These are phyloP conservation scores for Avena atlantica DNA, from an alignment of 176 grass and related monocot species.

Conservation along the genomic window DNA sequence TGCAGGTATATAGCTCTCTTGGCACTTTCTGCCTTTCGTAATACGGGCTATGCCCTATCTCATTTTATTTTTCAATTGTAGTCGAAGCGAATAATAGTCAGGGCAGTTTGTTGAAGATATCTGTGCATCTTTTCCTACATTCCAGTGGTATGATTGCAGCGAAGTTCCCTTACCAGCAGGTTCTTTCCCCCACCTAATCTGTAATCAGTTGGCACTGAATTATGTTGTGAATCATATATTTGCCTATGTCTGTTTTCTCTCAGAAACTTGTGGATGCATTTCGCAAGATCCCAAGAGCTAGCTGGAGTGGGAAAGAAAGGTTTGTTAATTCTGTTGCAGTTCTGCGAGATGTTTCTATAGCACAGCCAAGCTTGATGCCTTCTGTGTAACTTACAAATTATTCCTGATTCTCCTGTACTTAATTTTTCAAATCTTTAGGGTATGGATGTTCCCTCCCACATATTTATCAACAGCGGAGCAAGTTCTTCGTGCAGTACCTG, in stretches of 20 bases:
- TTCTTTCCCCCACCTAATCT: constrained; percentile 35
- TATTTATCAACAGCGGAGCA: constrained; percentile 72
- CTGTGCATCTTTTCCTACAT: constrained; percentile 74
- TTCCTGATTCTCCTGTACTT: constrained; percentile 44
- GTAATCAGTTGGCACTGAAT: constrained; percentile 28
- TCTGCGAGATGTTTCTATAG: constrained; percentile 6
- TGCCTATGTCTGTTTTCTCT: constrained; percentile 30
- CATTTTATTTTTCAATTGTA: constrained; percentile 27
- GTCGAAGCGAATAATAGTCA: constrained; percentile 59
- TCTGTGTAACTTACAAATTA: constrained; percentile 19
- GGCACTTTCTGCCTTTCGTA: constrained; percentile 20
- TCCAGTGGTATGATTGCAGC: constrained; percentile 67
- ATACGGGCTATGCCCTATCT: constrained; percentile 11
- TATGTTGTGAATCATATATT: constrained; percentile 32
- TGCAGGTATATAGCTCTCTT: constrained; percentile 55
- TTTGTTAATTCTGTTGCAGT: constrained; percentile 44
- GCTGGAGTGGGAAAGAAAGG: constrained; percentile 84
- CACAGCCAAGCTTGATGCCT: constrained; percentile 11
- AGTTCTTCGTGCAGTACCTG: constrained; percentile 59
- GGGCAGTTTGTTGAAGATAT: constrained; percentile 44
- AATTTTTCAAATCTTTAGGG: constrained; percentile 50
- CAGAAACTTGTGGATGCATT: constrained; percentile 81
- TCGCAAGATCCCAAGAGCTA: constrained; percentile 80
- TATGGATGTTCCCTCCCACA: constrained; percentile 86
- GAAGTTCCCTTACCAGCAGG: constrained; percentile 73